Evolutionary conservation across 148 eudicot genomes (phyloP).

Genomic region (Camellia granthamiana): DNA sequence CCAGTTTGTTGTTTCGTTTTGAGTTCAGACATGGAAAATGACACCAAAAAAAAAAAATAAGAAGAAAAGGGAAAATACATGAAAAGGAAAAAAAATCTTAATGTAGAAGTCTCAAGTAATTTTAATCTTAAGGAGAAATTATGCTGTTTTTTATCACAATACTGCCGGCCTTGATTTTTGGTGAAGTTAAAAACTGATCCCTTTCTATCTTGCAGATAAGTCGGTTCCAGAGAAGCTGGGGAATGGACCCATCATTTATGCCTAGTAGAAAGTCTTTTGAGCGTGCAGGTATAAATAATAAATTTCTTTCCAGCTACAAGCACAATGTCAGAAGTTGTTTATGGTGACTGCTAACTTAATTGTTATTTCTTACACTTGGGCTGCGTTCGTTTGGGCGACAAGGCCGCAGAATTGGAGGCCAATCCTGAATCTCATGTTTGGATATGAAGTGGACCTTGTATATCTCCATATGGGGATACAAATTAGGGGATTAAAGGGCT

Average conservation of each 20-base stretch:
- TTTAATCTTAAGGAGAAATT: not conserved
- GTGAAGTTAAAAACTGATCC: not conserved
- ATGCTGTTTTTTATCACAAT: not conserved
- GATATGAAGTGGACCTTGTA: no score
- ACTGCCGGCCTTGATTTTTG: not conserved
- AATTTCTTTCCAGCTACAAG: not conserved
- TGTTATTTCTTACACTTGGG: no score
- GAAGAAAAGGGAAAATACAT: not conserved
- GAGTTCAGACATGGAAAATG: not conserved
- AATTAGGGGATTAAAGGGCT: no score
- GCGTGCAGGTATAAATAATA: slow-evolving; percentile 63
- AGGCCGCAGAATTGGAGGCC: no score
- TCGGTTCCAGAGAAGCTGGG: slow-evolving; percentile 93
- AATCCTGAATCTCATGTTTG: no score
- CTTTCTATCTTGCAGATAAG: slow-evolving; percentile 43
- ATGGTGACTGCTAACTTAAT: not conserved
- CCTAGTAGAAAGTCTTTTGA: slow-evolving; percentile 95
- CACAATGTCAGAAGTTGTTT: not conserved
- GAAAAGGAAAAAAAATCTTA: not conserved
- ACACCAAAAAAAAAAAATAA: not conserved
- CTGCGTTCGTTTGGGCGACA: no score
- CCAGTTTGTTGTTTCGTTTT: not conserved
- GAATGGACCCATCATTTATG: slow-evolving; percentile 91
- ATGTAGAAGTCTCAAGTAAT: not conserved
- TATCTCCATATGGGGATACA: no score